phyloP scores from a whole-genome alignment of 768 basidiomycete genomes.

The Tephrocybe sp. region DNA sequence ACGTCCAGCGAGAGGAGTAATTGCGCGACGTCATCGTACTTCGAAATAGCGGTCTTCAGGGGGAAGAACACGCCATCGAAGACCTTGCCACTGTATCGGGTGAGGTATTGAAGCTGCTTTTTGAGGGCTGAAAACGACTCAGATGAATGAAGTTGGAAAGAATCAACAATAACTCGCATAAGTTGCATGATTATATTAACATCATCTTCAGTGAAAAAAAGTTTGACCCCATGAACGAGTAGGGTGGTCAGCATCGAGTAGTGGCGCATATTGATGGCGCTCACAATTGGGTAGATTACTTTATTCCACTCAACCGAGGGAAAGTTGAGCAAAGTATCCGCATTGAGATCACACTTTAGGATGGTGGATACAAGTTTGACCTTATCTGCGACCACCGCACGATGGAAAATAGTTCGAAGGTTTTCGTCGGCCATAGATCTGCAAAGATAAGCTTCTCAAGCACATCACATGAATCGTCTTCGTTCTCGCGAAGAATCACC shows the following conservation, averaged over 20 bases:
- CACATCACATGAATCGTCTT: slow-evolving; percentile 37
- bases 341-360: slow-evolving; percentile 41
- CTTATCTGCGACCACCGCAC: slow-evolving; percentile 33
- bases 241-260: slow-evolving; percentile 37
- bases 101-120: slow-evolving; percentile 15
- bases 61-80: slow-evolving; percentile 30
- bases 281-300: slow-evolving; percentile 35
- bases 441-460: slow-evolving; percentile 40
- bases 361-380: slow-evolving; percentile 40
- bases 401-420: slow-evolving; percentile 42
- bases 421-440: slow-evolving; percentile 37
- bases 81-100: slow-evolving; percentile 24
- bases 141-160: background rate
- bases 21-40: slow-evolving; percentile 36
- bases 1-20: slow-evolving; percentile 39
- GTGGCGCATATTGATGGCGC: slow-evolving; percentile 31
- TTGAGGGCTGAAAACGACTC: slow-evolving; percentile 12
- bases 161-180: slow-evolving; percentile 24
- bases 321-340: slow-evolving; percentile 36
- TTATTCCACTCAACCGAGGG: slow-evolving; percentile 27
- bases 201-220: slow-evolving; percentile 34
- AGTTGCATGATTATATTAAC: slow-evolving; percentile 32
- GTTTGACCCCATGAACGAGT: slow-evolving; percentile 41
- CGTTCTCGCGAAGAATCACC: slow-evolving; percentile 39
- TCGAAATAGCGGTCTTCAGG: slow-evolving; percentile 35